phyloP scores from a whole-genome alignment of 2,329 filamentous ascomycete species.

The Nemania sp. region DNA sequence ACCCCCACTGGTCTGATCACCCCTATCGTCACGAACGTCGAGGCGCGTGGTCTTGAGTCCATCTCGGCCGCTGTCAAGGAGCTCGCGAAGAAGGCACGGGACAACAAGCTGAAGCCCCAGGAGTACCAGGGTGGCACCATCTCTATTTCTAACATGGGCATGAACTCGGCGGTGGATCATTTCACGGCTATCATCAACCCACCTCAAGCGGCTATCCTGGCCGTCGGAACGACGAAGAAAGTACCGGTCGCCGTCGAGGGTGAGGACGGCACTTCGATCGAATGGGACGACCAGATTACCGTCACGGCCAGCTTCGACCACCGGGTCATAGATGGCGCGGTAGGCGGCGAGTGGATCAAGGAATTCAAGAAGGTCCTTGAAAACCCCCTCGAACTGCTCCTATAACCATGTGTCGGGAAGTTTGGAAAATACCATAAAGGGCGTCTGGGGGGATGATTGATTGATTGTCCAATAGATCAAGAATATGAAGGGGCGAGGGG shows the following conservation, averaged over 20 bases:
- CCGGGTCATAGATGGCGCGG: constrained; percentile 96
- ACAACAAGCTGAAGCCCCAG: constrained; percentile 98
- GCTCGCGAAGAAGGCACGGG: constrained; percentile 91
- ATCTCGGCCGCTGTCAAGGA: constrained; percentile 94
- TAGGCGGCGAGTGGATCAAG: constrained; percentile 94
- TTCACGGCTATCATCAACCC: constrained; percentile 99
- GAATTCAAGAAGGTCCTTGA: constrained; percentile 98
- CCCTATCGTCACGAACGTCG: constrained; percentile 90
- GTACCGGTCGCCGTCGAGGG: constrained; percentile 85
- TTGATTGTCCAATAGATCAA: constrained; percentile 40
- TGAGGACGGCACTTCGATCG: constrained; percentile 79
- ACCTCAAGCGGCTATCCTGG: constrained; percentile 92
- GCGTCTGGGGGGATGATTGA: constrained; percentile 40
- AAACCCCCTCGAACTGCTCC: constrained; percentile 92
- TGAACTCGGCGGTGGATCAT: constrained; percentile 94
- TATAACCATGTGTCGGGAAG: constrained; percentile 60
- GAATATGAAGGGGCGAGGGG: no score
- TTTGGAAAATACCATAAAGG: constrained; percentile 28
- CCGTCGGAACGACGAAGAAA: constrained; percentile 94
- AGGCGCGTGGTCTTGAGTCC: constrained; percentile 81
- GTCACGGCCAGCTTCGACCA: constrained; percentile 97
- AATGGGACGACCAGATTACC: constrained; percentile 97
- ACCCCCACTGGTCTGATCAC: constrained; percentile 95
- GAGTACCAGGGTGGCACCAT: constrained; percentile 99
- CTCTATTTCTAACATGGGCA: constrained; percentile 99